Evolutionary conservation across 2,329 filamentous ascomycete genomes (phyloP).

Genomic region (Lizonia empirigonia): DNA sequence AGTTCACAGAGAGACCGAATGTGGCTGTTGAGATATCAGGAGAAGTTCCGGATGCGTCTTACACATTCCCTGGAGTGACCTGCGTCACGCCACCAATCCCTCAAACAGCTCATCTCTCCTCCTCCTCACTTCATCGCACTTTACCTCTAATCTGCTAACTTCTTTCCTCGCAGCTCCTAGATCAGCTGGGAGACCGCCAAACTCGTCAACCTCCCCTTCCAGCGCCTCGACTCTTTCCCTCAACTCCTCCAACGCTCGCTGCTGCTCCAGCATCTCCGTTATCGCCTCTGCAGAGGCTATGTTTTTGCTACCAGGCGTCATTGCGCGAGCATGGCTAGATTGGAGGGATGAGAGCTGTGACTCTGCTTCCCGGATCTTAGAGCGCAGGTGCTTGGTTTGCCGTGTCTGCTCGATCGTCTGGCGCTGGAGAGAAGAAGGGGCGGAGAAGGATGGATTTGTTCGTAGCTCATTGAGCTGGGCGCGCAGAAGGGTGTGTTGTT

Average conservation of each 20-base stretch:
- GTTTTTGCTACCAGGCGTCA: conserved; percentile 39
- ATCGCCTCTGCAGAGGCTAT: conserved; percentile 58
- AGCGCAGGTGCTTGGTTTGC: conserved; percentile 68
- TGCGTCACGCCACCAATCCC: conserved; percentile 61
- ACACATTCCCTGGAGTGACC: not conserved
- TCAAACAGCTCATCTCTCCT: conserved; percentile 78
- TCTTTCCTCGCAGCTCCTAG: conserved; percentile 70
- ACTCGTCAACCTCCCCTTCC: conserved; percentile 67
- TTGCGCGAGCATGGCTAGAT: conserved; percentile 24
- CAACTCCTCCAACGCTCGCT: conserved; percentile 65
- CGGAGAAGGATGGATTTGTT: conserved; percentile 44
- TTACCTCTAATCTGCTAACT: conserved; percentile 68
- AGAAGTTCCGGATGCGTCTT: not conserved
- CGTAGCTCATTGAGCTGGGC: conserved; percentile 39
- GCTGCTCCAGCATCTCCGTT: conserved; percentile 63
- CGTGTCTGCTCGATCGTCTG: conserved; percentile 77
- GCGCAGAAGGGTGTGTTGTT: conserved; percentile 40
- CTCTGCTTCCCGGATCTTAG: conserved; percentile 70
- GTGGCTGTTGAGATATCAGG: no score
- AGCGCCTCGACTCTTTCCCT: conserved; percentile 64
- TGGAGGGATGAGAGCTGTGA: conserved; percentile 49
- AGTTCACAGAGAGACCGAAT: not conserved
- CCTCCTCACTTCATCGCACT: conserved; percentile 66
- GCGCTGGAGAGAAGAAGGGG: conserved; percentile 64
- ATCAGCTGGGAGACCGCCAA: conserved; percentile 75